Evolutionary conservation across 768 basidiomycete genomes (phyloP).

Genomic region (Amanita pallidorosea): DNA sequence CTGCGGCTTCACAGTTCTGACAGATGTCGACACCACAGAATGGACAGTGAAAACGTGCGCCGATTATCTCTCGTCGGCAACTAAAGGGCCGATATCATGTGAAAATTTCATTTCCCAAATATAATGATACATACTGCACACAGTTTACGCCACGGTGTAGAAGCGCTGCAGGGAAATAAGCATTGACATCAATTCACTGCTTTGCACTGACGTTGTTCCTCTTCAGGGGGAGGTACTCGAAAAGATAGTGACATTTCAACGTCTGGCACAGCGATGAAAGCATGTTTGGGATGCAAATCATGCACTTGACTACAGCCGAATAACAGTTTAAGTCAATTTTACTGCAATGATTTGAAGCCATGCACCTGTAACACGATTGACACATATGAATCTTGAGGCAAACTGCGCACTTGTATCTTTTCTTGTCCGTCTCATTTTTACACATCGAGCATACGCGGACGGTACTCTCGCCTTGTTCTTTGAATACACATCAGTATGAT

Average conservation of each 20-base stretch:
- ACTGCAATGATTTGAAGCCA: not conserved
- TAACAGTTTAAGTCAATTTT: not conserved
- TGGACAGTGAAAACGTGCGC: slow-evolving; percentile 88
- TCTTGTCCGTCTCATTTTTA: slow-evolving; percentile 41
- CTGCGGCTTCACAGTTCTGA: slow-evolving; percentile 78
- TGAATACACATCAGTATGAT: not conserved
- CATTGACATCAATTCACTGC: not conserved
- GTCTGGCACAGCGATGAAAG: slow-evolving; percentile 78
- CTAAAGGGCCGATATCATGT: slow-evolving; percentile 24
- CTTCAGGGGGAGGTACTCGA: slow-evolving; percentile 27
- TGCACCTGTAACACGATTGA: slow-evolving; percentile 72
- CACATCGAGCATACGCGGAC: slow-evolving; percentile 78
- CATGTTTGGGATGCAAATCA: slow-evolving; percentile 83
- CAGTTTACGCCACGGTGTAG: slow-evolving; percentile 79
- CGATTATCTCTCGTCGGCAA: slow-evolving; percentile 83
- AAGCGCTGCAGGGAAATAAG: slow-evolving; percentile 38
- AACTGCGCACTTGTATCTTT: slow-evolving; percentile 77
- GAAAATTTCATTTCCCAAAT: not conserved
- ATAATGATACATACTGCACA: slow-evolving; percentile 53
- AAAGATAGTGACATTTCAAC: slow-evolving; percentile 25
- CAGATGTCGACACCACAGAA: slow-evolving; percentile 84
- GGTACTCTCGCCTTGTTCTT: slow-evolving; percentile 59
- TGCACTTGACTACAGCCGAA: slow-evolving; percentile 60
- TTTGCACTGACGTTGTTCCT: slow-evolving; percentile 47
- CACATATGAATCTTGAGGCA: slow-evolving; percentile 78